Conservation (phyloP, 1,139 yeast genomes). For the Entelexis sorbosivorans region DNA sequence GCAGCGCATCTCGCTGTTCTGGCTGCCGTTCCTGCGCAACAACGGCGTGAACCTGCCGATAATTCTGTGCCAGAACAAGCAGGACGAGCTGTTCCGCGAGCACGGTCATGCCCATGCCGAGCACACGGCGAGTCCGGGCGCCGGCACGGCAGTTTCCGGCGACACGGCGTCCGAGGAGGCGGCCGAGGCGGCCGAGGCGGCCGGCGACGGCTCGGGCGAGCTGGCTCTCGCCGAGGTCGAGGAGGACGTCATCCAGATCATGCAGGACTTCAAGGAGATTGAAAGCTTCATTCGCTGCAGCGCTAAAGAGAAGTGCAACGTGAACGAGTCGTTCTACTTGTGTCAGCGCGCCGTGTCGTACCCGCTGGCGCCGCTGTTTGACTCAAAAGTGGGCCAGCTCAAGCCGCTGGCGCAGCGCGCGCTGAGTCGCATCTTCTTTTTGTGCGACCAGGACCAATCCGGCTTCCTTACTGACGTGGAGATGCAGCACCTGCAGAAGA, state of each 20-base stretch:
- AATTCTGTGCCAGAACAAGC: conserved; percentile 79
- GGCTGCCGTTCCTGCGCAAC: conserved; percentile 89
- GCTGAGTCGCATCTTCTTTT: conserved; percentile 64
- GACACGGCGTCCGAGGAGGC: too few relatives aligned
- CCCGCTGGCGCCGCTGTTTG: conserved; percentile 89
- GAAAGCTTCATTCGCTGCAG: conserved; percentile 85
- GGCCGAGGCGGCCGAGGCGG: not conserved
- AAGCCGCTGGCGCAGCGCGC: conserved; percentile 73
- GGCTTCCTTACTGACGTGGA: conserved; percentile 65
- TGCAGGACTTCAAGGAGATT: conserved; percentile 85
- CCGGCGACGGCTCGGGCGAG: not conserved
- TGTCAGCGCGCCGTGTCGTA: conserved; percentile 88
- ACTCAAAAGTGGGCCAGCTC: conserved; percentile 74
- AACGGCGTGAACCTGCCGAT: conserved; percentile 85
- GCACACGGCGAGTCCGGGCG: not conserved
- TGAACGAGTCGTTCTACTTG: conserved; percentile 76
- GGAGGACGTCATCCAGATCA: conserved; percentile 75
- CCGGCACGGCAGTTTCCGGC: too few relatives aligned
- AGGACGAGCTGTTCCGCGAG: conserved; percentile 11
- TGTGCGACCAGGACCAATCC: conserved; percentile 85
- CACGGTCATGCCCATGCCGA: not conserved
- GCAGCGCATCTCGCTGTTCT: conserved; percentile 77
- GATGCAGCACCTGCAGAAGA: conserved; percentile 53
- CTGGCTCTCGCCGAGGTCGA: conserved; percentile 33
- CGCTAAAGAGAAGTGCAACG: conserved; percentile 68